Evolutionary conservation across 2,329 filamentous ascomycete genomes (phyloP), one percentile per base, ranked within the genome.

Genomic region (Juglanconis juglandina): DNA sequence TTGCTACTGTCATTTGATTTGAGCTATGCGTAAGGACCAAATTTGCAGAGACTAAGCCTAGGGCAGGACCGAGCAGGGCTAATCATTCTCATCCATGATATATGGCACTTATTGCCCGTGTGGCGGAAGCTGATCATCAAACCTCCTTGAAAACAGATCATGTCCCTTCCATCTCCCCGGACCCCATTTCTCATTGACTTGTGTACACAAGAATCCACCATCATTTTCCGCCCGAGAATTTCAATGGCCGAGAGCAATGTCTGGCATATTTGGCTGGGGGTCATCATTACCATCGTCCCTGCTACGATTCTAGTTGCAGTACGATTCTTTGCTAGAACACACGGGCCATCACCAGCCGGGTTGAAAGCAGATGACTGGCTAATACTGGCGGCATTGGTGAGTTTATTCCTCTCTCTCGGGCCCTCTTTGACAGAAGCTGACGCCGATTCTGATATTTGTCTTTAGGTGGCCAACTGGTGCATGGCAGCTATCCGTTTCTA

Each of bases 401-500:
- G 54, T 56, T 17, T 14, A 9, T 10, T 10, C 9, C 9, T 10
- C 9, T 9, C 9, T 10, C 9, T 10, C 24, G 24, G 24, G 24
- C 24, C 24, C 24, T 24, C 24, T 24, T 24, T 24, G 24, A 24
- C 24, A 24, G 24, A 24, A 24, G 24, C 24, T 24, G 24, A 24
- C 24, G 24, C 47, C 11, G 24, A 33, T 5, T 11, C 24, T 33
- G 11, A 33, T 8, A 13, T 1, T 10, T 34, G 5, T 13, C 37
- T 41, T 41, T 9, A 57, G 55, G 3, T 44, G 13, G 39, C 34
- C 46, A 57, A 57, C 47, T 57, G 55, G 55, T 24, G 3, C 13
- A 57, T 57, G 55, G 55, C 55, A 14, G 55, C 46, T 13, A 50
- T 57, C 14, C 55, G 55, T 3, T 57, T 51, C 47, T 44, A 57